These are phyloP conservation scores for Saitozyma sp. DNA, from an alignment of 768 basidiomycete species.

Conservation along the genomic window DNA sequence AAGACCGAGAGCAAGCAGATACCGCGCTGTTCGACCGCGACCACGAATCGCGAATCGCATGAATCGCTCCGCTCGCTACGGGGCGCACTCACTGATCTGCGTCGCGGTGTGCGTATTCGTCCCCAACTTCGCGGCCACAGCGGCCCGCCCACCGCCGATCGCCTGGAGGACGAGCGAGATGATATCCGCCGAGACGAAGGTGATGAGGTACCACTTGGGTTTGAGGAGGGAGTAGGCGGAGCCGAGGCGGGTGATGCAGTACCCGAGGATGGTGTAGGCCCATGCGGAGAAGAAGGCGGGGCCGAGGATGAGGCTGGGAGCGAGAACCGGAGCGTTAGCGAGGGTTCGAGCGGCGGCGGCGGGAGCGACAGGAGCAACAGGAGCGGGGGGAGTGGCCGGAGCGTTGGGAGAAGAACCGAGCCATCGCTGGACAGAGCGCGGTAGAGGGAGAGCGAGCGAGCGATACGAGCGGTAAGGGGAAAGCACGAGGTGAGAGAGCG, in stretches of 20 bases:
- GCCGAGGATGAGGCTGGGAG: slow-evolving; percentile 43
- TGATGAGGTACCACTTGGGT: slow-evolving; percentile 33
- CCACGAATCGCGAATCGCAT: not conserved
- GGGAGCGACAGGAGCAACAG: not conserved
- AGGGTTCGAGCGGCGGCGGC: not conserved
- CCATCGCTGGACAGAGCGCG: not conserved
- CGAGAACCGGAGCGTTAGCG: not conserved
- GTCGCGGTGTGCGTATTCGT: slow-evolving; percentile 26
- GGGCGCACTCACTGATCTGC: slow-evolving; percentile 39
- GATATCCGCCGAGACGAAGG: slow-evolving; percentile 45
- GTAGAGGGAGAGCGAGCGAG: not conserved
- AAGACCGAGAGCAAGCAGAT: too few species aligned
- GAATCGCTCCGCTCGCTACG: not conserved
- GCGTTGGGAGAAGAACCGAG: not conserved
- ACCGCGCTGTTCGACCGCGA: too few species aligned
- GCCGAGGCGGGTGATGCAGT: slow-evolving; percentile 46
- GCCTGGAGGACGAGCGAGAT: slow-evolving; percentile 47
- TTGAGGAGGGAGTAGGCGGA: slow-evolving; percentile 33
- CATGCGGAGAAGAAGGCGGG: slow-evolving; percentile 52
- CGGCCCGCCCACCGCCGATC: slow-evolving; percentile 45
- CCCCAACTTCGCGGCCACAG: slow-evolving; percentile 31
- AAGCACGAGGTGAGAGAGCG: too few species aligned
- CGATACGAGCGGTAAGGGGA: too few species aligned
- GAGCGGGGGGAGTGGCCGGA: not conserved
- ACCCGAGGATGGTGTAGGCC: slow-evolving; percentile 46